A percentile compares a stretch with the other conserved stretches of the same genome.
These are phyloP conservation scores for Patellifolia procumbens DNA, from an alignment of 179 eudicot species.

Conservation along the genomic window DNA sequence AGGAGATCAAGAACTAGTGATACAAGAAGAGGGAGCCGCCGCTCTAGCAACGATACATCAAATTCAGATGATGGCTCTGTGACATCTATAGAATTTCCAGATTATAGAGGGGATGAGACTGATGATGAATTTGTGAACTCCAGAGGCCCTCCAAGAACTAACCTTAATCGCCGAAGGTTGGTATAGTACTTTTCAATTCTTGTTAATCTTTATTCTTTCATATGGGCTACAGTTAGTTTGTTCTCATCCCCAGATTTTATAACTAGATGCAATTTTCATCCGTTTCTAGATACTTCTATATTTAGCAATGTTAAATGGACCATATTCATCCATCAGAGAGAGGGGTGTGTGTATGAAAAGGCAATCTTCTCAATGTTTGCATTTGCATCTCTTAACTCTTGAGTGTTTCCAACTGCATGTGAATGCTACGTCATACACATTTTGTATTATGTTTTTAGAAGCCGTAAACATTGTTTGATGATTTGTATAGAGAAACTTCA, in stretches of 20 bases:
- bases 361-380: not conserved
- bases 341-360: not conserved
- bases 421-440: not conserved
- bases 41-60: slow-evolving; percentile 61
- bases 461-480: not conserved
- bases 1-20: slow-evolving; percentile 66
- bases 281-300: not conserved
- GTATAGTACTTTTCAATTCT: slow-evolving; percentile 27
- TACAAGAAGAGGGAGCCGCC: slow-evolving; percentile 68
- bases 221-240: not conserved
- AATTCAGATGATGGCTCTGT: slow-evolving; percentile 95
- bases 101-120: slow-evolving; percentile 62
- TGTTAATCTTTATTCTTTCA: not conserved
- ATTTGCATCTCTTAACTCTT: not conserved
- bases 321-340: not conserved
- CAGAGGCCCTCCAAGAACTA: slow-evolving; percentile 52
- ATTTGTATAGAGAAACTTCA: not conserved
- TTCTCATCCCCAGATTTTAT: slow-evolving; percentile 3
- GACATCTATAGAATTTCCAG: slow-evolving; percentile 67
- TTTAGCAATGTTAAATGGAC: not conserved
- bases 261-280: not conserved
- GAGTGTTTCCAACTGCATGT: not conserved
- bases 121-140: slow-evolving; percentile 62
- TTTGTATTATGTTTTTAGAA: not conserved
- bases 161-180: slow-evolving; percentile 58